Conservation (phyloP, 805 yeast genomes). For the Cyberlindnera euphorbiiphila region DNA sequence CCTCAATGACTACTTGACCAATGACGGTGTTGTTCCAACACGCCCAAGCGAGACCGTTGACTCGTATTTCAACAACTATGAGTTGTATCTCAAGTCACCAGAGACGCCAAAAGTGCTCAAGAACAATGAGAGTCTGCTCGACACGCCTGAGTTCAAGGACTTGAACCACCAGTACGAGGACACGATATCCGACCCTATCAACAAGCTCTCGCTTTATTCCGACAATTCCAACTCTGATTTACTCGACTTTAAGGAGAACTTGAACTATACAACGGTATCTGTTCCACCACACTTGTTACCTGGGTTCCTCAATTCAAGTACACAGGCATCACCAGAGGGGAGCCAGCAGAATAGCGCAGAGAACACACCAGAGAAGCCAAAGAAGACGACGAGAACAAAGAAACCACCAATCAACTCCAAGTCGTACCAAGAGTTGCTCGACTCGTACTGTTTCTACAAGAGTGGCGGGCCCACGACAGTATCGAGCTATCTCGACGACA, state of each 20-base stretch:
- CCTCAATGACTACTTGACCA: constrained; percentile 20
- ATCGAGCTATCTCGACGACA: constrained; percentile 9
- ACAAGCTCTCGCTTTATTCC: constrained; percentile 12
- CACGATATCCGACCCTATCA: constrained; percentile 7
- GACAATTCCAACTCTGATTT: constrained; percentile 11
- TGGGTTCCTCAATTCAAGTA: constrained; percentile 3
- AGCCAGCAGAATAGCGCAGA: constrained; percentile 4
- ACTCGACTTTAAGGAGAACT: constrained; percentile 11
- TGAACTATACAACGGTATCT: constrained; percentile 9
- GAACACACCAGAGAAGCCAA: constrained; percentile 8
- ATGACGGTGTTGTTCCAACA: constrained; percentile 1
- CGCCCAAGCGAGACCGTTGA: constrained; percentile 2
- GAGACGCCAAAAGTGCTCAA: constrained; percentile 27
- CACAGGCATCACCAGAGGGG: constrained; percentile 1
- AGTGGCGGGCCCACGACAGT: constrained; percentile 22
- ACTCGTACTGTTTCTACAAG: constrained; percentile 57
- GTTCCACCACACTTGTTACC: constrained; percentile 13
- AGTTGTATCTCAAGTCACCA: constrained; percentile 25
- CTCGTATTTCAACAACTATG: constrained; percentile 21
- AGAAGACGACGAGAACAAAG: constrained; percentile 4
- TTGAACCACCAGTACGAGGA: constrained; percentile 4
- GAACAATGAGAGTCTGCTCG: constrained; percentile 8
- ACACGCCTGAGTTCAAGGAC: constrained; percentile 14
- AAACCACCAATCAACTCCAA: constrained; percentile 43
- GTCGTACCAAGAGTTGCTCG: constrained; percentile 52